Evolutionary conservation across 1,284 basidiomycete genomes (phyloP), one percentile per base, ranked within the genome.

Genomic region (Meripilus lineatus): DNA sequence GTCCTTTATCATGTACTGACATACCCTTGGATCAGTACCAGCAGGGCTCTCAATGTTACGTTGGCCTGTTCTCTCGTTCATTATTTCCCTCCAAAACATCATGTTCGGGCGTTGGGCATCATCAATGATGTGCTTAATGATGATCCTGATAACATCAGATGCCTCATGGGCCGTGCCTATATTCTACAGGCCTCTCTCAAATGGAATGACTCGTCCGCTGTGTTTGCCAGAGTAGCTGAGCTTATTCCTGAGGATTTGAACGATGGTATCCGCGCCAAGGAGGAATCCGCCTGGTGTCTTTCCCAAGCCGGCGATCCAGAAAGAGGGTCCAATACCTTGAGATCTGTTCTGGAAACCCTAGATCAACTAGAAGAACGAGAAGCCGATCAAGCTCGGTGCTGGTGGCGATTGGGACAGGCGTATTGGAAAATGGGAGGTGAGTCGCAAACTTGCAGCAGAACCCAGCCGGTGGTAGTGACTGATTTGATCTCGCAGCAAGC

Each of bases 41-140:
- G 68, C 30, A 75, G 75, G 42, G 77, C 75, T 2, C 78, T 93
- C 58, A 79, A 87, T 42, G 69, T 78, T 5, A 69, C 74, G 5
- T 71, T 93, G 11, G 79, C 80, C 1, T 83, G 77, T 0, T 84
- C 89, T 3, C 73, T 96, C 14, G 88, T 93, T 1, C 86, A 96
- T 53, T 73, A 89, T 42, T 90, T 83, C 63, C 83, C 94, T 8
- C 95, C 95, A 0, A 93, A 93, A 57, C 84, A 97, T 56, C 95
- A 99, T 60, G 56, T 70, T 11, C 81, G 84, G 35, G 94, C 95
- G 1, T 67, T 84, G 23, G 68, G 76, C 11, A 73, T 95, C 5
- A 70, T 95, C 21, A 78, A 89, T 26, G 77, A 80, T 2, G 75
- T 94, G 4, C 74, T 98, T 4, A 54, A 69, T 1, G 62, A 72